phyloP scores from a whole-genome alignment of 148 eudicot genomes.

The Diospyros kaki region DNA sequence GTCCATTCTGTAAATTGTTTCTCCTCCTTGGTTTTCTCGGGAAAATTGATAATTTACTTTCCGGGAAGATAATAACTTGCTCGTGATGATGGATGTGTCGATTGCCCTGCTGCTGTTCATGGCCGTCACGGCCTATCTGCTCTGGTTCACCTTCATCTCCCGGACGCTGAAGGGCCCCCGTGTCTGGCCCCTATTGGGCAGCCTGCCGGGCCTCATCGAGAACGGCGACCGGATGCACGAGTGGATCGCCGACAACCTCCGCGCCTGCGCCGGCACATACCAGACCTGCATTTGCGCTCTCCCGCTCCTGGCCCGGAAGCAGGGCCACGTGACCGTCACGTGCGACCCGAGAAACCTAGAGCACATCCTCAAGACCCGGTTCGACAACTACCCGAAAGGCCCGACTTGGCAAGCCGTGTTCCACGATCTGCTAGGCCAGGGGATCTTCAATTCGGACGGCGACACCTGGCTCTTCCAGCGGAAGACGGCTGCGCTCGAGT shows the following conservation, averaged over 20 bases:
- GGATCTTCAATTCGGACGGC: conserved; percentile 92
- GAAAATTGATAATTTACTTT: neutral
- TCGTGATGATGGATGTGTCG: conserved; percentile 40
- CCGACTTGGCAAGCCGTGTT: conserved; percentile 97
- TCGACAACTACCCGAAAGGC: conserved; percentile 88
- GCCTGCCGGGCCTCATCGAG: conserved; percentile 76
- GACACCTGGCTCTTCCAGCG: conserved; percentile 90
- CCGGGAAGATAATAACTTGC: neutral
- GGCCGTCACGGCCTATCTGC: conserved; percentile 47
- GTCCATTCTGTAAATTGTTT: neutral
- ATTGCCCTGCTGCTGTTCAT: conserved; percentile 48
- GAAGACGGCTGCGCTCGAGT: conserved; percentile 92
- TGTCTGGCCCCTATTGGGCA: conserved; percentile 86
- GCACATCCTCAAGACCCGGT: conserved; percentile 81
- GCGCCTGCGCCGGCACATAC: conserved; percentile 85
- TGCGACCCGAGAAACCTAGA: conserved; percentile 85
- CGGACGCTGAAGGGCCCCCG: conserved; percentile 76
- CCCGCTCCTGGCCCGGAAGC: conserved; percentile 79
- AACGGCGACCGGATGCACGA: conserved; percentile 84
- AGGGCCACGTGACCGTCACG: conserved; percentile 87
- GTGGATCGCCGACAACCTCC: conserved; percentile 87
- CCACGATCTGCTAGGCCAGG: conserved; percentile 77
- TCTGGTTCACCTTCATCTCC: conserved; percentile 94
- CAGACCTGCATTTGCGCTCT: conserved; percentile 88
- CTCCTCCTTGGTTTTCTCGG: neutral